Conservation (phyloP, 768 basidiomycete genomes). For the Lepiota brunneoincarnata region DNA sequence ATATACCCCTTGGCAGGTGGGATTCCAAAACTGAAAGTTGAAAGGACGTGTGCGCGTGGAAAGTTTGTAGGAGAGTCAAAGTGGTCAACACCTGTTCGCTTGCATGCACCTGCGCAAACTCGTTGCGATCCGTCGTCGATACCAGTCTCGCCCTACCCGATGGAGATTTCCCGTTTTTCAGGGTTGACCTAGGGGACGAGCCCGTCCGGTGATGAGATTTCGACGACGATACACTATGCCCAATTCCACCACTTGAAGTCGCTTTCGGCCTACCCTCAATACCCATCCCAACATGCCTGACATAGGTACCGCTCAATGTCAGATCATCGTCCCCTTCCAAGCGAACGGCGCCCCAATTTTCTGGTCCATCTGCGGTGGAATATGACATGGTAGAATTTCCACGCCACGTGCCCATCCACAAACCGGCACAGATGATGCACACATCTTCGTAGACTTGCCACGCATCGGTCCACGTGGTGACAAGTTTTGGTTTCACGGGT, state of each 20-base stretch:
- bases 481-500: conserved; percentile 32
- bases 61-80: conserved; percentile 61
- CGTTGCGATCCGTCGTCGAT: conserved; percentile 25
- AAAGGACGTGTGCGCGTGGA: conserved; percentile 63
- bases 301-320: conserved; percentile 34
- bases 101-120: conserved; percentile 15
- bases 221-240: conserved; percentile 1
- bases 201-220: conserved; percentile 11
- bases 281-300: conserved; percentile 64
- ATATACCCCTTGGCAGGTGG: conserved; percentile 24
- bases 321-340: conserved; percentile 70
- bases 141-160: conserved; percentile 36
- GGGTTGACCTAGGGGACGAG: conserved; percentile 32
- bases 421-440: conserved; percentile 75
- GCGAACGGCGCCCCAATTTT: conserved; percentile 55
- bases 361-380: conserved; percentile 43
- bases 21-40: conserved; percentile 48
- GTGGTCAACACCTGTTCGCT: conserved; percentile 40
- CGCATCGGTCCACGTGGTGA: conserved; percentile 58
- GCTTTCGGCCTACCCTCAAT: conserved; percentile 63
- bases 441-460: conserved; percentile 87
- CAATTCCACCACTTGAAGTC: conserved; percentile 19
- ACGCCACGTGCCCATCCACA: conserved; percentile 77
- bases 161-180: conserved; percentile 47
- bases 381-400: conserved; percentile 46